Base-by-base conservation (phyloP, 805 yeast genomes). In the Schizosaccharomyces octosporus region DNA sequence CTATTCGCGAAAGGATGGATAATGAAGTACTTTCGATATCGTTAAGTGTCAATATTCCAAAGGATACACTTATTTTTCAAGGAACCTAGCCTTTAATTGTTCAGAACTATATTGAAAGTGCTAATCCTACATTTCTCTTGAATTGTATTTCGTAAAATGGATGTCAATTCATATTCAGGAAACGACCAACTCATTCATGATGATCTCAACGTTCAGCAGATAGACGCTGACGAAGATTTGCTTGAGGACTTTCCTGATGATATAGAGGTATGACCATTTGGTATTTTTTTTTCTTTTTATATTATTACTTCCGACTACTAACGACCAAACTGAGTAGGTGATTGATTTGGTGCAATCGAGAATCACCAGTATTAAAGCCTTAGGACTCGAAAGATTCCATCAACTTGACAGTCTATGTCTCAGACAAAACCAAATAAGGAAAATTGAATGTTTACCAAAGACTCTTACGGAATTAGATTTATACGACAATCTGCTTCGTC, bases 401-500 rank as follows among this genome's bases (percentile, higher is more conserved):
- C 43, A 17, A 3, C 21, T 57, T 29, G 29, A 79, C 65, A 69
- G 75, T 4, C 73, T 90, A 24, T 84, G 88, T 64, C 74, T 93
- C 63, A 79, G 98, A 69, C 95, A 88, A 68, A 93, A 93, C 70
- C 73, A 87, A 65, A 74, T 93, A 48, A 82, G 84, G 36, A 78
- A 84, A n/a, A 76, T 89, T 48, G 88, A 88, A 63, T 73, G 73
- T 13, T 67, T 84, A 9, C 79, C 80, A 19, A 75, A 76, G 1
- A 75, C 76, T 0, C 66, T 93, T 66, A 85, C 80, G 65, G 93
- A 87, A 63, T 73, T 93, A 63, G 98, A 93, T 71, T 75, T 89
- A 41, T 93, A 93, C 69, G 98, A 93, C 72, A 93, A 93, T 72
- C 75, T 95, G 66, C 84, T 93, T 67, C 81, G 83, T 65, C 96